These are phyloP conservation scores for Rhytidiadelphus loreus DNA, from an alignment of 225 moss, liverwort and hornwort genomes.

Conservation along the genomic window DNA sequence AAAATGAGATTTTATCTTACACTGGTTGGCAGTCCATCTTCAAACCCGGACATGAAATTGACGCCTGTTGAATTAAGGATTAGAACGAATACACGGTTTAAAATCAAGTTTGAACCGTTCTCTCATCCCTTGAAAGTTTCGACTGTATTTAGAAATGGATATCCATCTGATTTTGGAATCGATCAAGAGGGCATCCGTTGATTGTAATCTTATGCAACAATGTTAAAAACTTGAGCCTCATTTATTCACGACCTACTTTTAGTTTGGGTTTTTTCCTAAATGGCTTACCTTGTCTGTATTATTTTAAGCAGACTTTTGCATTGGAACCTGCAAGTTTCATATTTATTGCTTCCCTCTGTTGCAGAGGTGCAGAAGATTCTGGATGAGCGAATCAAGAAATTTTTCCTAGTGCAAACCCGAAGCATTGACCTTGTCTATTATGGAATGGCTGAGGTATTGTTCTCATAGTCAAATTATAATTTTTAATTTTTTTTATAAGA, in stretches of 20 bases:
- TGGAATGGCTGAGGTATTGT: conserved; percentile 15
- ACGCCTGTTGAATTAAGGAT: not conserved
- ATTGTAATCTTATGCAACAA: not conserved
- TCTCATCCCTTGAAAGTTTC: not conserved
- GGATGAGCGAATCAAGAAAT: not conserved
- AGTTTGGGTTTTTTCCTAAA: not conserved
- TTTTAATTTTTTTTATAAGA: not conserved
- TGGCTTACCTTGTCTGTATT: not conserved
- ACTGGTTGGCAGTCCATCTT: not conserved
- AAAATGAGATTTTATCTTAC: not conserved
- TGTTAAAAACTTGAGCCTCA: not conserved
- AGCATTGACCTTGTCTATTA: conserved; percentile 16
- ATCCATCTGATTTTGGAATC: not conserved
- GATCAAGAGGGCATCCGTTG: not conserved
- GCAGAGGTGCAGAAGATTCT: conserved; percentile 13
- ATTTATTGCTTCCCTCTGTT: not conserved
- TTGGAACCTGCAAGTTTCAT: not conserved
- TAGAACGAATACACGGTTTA: not conserved
- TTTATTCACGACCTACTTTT: not conserved
- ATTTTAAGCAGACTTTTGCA: not conserved
- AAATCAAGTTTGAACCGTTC: not conserved
- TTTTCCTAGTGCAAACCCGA: not conserved
- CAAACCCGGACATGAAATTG: not conserved
- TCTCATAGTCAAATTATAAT: not conserved
- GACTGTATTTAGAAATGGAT: not conserved